Evolutionary conservation across 2,329 filamentous ascomycete genomes (phyloP).

Genomic region (Trichophyton schoenleinii): DNA sequence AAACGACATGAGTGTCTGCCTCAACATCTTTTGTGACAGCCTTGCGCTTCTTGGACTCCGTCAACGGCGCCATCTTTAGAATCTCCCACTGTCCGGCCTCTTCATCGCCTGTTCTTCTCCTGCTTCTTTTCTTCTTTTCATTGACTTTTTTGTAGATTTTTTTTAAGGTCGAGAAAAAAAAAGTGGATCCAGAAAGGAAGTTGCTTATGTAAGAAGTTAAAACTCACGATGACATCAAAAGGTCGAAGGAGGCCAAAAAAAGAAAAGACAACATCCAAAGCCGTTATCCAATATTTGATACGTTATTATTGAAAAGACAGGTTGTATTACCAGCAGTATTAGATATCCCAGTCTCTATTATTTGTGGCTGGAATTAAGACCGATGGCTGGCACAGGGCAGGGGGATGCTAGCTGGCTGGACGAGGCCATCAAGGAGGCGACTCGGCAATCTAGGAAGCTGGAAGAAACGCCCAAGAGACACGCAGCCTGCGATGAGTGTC

Average conservation of each 20-base stretch:
- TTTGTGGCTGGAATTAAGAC: neutral
- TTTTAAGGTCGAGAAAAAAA: neutral
- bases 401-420: neutral
- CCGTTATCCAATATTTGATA: no score
- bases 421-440: conserved; percentile 12
- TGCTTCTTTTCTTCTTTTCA: neutral
- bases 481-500: conserved; percentile 38
- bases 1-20: conserved; percentile 35
- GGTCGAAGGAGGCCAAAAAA: neutral
- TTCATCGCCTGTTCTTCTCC: no score
- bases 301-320: no score
- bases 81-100: no score
- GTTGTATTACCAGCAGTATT: no score
- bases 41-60: conserved; percentile 51
- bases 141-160: conserved; percentile 2
- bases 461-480: conserved; percentile 27
- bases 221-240: neutral
- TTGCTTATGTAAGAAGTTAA: neutral
- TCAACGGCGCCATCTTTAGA: conserved; percentile 23
- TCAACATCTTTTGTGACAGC: conserved; percentile 44
- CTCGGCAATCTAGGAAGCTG: neutral
- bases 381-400: neutral
- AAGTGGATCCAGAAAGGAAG: neutral
- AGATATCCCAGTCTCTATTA: neutral
- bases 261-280: neutral